phyloP scores from a whole-genome alignment of 2,329 filamentous ascomycete species.

The Arthrobotrys conoides region DNA sequence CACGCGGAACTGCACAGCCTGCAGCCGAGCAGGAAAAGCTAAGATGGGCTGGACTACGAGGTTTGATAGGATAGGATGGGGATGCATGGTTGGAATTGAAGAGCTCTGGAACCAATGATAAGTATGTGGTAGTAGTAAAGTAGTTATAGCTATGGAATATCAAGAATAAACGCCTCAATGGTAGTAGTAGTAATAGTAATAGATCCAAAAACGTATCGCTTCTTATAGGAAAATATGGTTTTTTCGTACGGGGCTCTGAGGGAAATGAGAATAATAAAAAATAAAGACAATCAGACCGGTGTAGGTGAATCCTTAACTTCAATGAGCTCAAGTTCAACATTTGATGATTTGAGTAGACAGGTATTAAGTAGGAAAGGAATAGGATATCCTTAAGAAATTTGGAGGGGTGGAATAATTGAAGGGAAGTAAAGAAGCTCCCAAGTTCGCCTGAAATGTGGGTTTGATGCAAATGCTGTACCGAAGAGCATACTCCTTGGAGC shows the following conservation, averaged over 20 bases:
- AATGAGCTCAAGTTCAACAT: conserved; percentile 10
- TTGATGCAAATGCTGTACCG: conserved; percentile 39
- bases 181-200: conserved; percentile 11
- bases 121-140: conserved; percentile 1
- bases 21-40: conserved; percentile 12
- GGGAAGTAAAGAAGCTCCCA: conserved; percentile 49
- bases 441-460: conserved; percentile 61
- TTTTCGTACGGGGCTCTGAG: conserved; percentile 23
- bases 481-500: conserved; percentile 35
- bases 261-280: conserved; percentile 2
- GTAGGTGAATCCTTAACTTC: conserved; percentile 34
- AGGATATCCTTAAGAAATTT: conserved; percentile 15
- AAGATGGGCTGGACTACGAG: conserved; percentile 1
- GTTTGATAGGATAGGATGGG: conserved; percentile 6
- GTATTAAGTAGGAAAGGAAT: conserved; percentile 3
- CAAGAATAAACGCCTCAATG: conserved; percentile 31
- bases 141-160: conserved; percentile 2
- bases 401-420: conserved; percentile 25
- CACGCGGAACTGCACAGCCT: conserved; percentile 36
- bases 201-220: conserved; percentile 31
- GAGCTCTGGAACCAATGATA: conserved; percentile 37
- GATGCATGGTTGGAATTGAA: conserved; percentile 23
- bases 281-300: conserved; percentile 9
- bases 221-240: conserved; percentile 25
- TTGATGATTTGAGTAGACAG: not conserved